phyloP scores from a whole-genome alignment of 768 basidiomycete genomes.

The Gloeophyllum trabeum region DNA sequence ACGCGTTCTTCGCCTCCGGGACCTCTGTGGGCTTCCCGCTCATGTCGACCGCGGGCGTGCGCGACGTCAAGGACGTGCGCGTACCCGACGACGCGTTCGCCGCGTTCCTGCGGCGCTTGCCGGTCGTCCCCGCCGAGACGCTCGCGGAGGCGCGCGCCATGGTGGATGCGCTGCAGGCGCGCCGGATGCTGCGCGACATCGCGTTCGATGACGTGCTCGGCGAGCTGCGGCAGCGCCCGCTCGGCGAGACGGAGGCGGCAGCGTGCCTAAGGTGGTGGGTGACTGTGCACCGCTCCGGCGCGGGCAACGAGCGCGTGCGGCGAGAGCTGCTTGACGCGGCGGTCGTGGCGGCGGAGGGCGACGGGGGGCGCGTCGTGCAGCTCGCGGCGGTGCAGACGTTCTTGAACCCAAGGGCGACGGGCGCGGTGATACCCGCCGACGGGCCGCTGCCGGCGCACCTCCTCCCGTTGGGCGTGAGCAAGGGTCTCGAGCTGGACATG shows the following conservation, averaged over 20 bases:
- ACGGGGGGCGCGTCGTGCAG: conserved; percentile 40
- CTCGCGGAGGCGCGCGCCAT: conserved; percentile 44
- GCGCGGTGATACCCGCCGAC: conserved; percentile 50
- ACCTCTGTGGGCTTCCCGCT: conserved; percentile 45
- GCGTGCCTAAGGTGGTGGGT: conserved; percentile 87
- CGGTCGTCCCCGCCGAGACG: conserved; percentile 58
- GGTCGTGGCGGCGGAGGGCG: conserved; percentile 35
- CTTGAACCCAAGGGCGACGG: conserved; percentile 50
- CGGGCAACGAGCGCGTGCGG: conserved; percentile 33
- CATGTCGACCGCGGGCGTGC: conserved; percentile 66
- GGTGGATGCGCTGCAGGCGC: conserved; percentile 46
- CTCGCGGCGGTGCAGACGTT: conserved; percentile 63
- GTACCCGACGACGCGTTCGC: conserved; percentile 61
- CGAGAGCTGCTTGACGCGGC: conserved; percentile 61
- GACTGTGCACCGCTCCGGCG: conserved; percentile 23
- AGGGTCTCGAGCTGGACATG: conserved; percentile 38
- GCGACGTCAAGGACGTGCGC: conserved; percentile 54
- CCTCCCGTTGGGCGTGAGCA: conserved; percentile 57
- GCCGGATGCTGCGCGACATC: conserved; percentile 61
- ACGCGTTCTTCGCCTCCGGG: conserved; percentile 68
- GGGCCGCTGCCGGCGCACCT: conserved; percentile 68
- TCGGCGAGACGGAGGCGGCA: conserved; percentile 64
- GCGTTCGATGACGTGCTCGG: conserved; percentile 74
- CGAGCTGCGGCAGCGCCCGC: conserved; percentile 61
- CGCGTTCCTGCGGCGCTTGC: conserved; percentile 67